Evolutionary conservation across 352 stramenopile species (phyloP).

Genomic region (Phytopythium sindhum): DNA sequence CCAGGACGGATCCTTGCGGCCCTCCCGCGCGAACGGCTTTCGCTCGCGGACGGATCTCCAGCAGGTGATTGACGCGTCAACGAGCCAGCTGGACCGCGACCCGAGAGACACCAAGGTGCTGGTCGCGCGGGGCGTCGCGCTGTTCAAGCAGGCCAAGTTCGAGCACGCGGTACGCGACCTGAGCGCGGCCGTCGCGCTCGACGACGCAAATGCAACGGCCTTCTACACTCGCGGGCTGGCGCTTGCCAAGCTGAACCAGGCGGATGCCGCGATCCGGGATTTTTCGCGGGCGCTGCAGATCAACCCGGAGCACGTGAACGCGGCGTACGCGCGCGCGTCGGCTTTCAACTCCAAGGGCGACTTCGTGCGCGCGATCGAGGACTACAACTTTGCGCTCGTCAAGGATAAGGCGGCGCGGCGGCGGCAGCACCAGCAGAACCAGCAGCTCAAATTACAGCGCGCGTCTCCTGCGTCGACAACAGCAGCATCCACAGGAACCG

Average conservation of each 20-base stretch:
- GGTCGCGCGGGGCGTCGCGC: conserved; percentile 65
- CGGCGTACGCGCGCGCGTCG: conserved; percentile 80
- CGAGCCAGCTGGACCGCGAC: conserved; percentile 55
- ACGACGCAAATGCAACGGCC: conserved; percentile 34
- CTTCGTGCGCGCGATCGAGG: conserved; percentile 84
- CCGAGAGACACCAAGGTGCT: conserved; percentile 65
- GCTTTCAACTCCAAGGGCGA: conserved; percentile 86
- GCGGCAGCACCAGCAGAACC: conserved; percentile 19
- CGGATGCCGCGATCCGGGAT: conserved; percentile 78
- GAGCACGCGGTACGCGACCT: conserved; percentile 62
- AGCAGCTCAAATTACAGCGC: conserved; percentile 36
- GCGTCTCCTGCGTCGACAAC: not conserved
- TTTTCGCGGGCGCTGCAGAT: conserved; percentile 69
- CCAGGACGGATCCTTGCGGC: not conserved
- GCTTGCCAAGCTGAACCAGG: conserved; percentile 61
- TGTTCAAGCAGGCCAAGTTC: conserved; percentile 71
- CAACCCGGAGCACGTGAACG: conserved; percentile 87
- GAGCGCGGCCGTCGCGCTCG: conserved; percentile 38
- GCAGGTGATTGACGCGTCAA: conserved; percentile 69
- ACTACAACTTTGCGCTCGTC: conserved; percentile 86
- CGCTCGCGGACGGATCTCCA: conserved; percentile 66
- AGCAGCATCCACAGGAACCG: not conserved
- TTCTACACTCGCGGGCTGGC: conserved; percentile 78
- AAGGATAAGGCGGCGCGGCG: conserved; percentile 62
- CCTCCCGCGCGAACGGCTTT: conserved; percentile 80